Conservation (phyloP, 495 filamentous ascomycete species). For the Monascus purpureus region DNA sequence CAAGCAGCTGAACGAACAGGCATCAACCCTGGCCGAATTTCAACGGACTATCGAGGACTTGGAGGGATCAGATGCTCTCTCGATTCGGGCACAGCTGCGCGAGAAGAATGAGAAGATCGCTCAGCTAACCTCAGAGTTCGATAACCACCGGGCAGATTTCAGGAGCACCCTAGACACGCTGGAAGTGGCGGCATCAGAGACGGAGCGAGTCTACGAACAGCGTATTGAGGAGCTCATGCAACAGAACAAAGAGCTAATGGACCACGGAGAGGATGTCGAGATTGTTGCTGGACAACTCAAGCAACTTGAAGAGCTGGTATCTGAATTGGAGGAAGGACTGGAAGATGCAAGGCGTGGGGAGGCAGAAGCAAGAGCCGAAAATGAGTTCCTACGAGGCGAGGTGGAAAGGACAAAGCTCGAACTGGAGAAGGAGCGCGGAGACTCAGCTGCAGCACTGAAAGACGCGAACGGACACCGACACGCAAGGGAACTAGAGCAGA, state of each 20-base stretch:
- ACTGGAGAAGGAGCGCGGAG: conserved; percentile 78
- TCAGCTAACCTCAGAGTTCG: conserved; percentile 86
- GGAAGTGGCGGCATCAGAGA: conserved; percentile 92
- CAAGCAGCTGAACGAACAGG: conserved; percentile 74
- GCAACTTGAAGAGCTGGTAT: conserved; percentile 88
- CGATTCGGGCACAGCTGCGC: conserved; percentile 66
- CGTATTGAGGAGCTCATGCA: conserved; percentile 78
- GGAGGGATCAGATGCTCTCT: conserved; percentile 65
- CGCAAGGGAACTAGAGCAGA: conserved; percentile 69
- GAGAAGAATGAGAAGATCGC: conserved; percentile 97
- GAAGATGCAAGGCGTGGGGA: conserved; percentile 95
- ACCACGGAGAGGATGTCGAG: conserved; percentile 77
- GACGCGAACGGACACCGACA: conserved; percentile 35
- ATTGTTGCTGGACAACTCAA: conserved; percentile 82
- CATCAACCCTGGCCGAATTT: conserved; percentile 56
- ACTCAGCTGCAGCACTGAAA: conserved; percentile 51
- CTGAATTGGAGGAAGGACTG: conserved; percentile 90
- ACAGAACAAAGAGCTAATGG: conserved; percentile 68
- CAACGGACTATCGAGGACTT: conserved; percentile 36
- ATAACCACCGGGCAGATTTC: conserved; percentile 90
- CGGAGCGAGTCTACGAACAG: conserved; percentile 93
- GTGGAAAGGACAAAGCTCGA: conserved; percentile 90
- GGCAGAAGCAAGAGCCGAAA: conserved; percentile 89
- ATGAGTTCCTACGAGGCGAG: conserved; percentile 90
- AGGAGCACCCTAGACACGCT: conserved; percentile 91